Conservation (phyloP, 164 flowering plant species). For the Aristolochia fimbriata region DNA sequence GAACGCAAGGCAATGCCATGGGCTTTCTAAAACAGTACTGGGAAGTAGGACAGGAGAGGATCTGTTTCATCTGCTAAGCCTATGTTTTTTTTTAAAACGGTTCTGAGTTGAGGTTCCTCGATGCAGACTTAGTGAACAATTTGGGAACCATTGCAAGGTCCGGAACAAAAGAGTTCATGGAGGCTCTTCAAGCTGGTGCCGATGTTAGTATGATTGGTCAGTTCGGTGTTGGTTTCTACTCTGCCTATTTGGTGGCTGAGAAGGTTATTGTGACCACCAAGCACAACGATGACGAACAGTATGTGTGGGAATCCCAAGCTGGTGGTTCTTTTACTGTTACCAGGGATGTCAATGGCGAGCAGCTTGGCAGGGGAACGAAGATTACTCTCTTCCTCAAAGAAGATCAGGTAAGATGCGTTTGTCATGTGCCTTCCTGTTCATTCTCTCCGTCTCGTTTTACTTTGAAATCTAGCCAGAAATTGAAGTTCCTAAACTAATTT, state of each 20-base stretch:
- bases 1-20: too few relatives aligned
- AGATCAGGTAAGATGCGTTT: constrained; percentile 6
- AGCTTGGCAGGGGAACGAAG: constrained; percentile 14
- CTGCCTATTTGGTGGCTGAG: constrained; percentile 14
- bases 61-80: too few relatives aligned
- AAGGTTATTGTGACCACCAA: constrained; percentile 12
- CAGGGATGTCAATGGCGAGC: constrained; percentile 13
- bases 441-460: not conserved
- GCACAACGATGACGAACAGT: constrained; percentile 15
- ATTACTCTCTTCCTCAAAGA: constrained; percentile 15
- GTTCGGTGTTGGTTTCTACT: constrained; percentile 16
- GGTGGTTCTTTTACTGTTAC: constrained; percentile 15
- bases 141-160: constrained; percentile 18
- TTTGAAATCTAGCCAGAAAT: not conserved
- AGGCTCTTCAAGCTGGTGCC: constrained; percentile 14
- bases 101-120: not conserved
- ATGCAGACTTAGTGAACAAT: constrained; percentile 14
- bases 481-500: not conserved
- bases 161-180: constrained; percentile 16
- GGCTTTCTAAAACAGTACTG: too few relatives aligned
- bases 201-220: constrained; percentile 18
- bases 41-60: too few relatives aligned
- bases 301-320: constrained; percentile 16
- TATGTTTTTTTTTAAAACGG: too few relatives aligned
- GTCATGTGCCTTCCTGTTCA: too few relatives aligned